Conservation (phyloP, 1,139 yeast genomes). For the Suhomyces ambrosiae region DNA sequence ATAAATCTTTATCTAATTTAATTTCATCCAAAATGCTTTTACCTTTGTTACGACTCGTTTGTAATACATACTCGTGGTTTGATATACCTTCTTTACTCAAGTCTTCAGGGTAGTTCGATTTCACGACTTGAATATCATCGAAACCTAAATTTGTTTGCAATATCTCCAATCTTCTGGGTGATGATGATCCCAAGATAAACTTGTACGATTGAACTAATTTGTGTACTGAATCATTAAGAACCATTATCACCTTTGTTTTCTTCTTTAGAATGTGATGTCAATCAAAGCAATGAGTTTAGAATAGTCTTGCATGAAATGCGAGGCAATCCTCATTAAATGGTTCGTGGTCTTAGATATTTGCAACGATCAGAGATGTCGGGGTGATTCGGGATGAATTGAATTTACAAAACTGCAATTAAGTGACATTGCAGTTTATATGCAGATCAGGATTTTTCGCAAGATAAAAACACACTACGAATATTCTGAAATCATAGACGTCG, state of each 20-base stretch:
- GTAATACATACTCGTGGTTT: slow-evolving; percentile 63
- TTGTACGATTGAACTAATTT: slow-evolving; percentile 27
- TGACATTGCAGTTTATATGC: neutral
- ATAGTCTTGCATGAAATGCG: too few species aligned
- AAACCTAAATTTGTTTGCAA: slow-evolving; percentile 63
- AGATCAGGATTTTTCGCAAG: too few species aligned
- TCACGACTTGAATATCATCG: slow-evolving; percentile 44
- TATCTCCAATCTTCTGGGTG: slow-evolving; percentile 78
- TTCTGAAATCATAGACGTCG: slow-evolving; percentile 3
- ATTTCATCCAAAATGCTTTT: slow-evolving; percentile 28
- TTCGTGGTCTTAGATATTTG: too few species aligned
- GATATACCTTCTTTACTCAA: slow-evolving; percentile 54
- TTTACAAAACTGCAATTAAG: neutral
- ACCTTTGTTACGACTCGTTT: slow-evolving; percentile 67
- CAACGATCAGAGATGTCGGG: too few species aligned
- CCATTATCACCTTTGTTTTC: too few species aligned
- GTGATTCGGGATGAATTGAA: neutral
- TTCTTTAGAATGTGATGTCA: too few species aligned
- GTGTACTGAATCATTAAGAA: slow-evolving; percentile 18
- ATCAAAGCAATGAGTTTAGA: too few species aligned
- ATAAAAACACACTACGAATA: too few species aligned
- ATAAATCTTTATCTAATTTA: slow-evolving; percentile 12
- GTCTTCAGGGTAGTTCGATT: slow-evolving; percentile 74
- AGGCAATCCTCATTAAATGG: too few species aligned
- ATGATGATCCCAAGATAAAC: slow-evolving; percentile 76